Evolutionary conservation across 805 yeast genomes (phyloP).

Genomic region (Metschnikowia lachancei): DNA sequence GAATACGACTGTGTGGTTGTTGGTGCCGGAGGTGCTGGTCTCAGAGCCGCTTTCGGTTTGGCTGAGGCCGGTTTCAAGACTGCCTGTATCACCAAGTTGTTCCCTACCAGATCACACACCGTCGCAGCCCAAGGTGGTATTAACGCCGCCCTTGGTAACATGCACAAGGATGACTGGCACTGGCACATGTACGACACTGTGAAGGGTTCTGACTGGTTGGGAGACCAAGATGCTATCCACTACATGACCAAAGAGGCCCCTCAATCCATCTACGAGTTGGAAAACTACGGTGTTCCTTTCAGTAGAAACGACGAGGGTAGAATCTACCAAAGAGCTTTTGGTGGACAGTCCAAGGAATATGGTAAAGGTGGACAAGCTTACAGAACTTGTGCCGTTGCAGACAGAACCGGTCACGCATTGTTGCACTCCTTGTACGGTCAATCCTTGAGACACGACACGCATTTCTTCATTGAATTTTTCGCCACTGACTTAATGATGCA

Average conservation of each 20-base stretch:
- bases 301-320: conserved; percentile 95
- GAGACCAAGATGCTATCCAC: conserved; percentile 98
- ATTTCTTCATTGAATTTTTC: conserved; percentile 95
- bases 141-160: conserved; percentile 97
- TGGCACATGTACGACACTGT: conserved; percentile 99
- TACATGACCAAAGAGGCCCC: conserved; percentile 99
- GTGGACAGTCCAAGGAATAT: conserved; percentile 92
- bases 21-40: conserved; percentile 99
- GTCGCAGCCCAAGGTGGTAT: conserved; percentile 99
- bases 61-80: conserved; percentile 97
- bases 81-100: conserved; percentile 93
- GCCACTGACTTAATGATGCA: conserved; percentile 93
- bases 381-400: conserved; percentile 99
- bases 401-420: conserved; percentile 97
- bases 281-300: conserved; percentile 98
- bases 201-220: conserved; percentile 98
- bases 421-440: conserved; percentile 96
- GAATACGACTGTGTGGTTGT: conserved; percentile 97
- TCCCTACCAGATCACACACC: conserved; percentile 98
- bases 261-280: conserved; percentile 89
- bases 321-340: conserved; percentile 98
- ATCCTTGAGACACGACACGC: conserved; percentile 93
- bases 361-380: conserved; percentile 99
- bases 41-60: conserved; percentile 96
- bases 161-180: conserved; percentile 98